Base-by-base conservation (phyloP, 371 early-diverging fungal species). In the Mucor sp. region DNA sequence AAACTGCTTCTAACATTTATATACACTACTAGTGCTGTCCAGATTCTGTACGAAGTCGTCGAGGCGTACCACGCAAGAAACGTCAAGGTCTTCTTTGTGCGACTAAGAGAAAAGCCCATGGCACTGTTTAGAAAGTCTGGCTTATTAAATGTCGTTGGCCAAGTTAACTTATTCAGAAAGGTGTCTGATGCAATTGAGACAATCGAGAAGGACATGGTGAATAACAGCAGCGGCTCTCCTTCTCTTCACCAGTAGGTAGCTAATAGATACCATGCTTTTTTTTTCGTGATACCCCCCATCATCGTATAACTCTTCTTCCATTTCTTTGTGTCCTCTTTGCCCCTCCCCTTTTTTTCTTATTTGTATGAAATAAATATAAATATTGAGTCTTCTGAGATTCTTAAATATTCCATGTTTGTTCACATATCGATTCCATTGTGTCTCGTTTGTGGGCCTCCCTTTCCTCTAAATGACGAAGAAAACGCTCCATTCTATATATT, bases 31-130 rank as follows among this genome's bases (percentile, higher is more conserved):
- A 93, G 93, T 66, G 96, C 97, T 6, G 90, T 93, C 5, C 91
- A 93, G 76, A 95, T 92, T 21, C 83, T 97, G 14, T 73, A 89
- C 14, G 94, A 94, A 69, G 94, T 96, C 60, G 93, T 96, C 9
- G 87, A 91, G 56, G 83, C 92, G 14, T 97, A 95, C 72, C 85
- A 86, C 56, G 75, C 82, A 3, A 90, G 95, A 25, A 71, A 84
- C n/a, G 91, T 96, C 25, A 76, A 77, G 23, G 94, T 95, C 19
- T 93, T 87, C 67, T 94, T 97, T 86, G 94, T 94, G 28, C 91
- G 92, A 65, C 81, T 96, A 60, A 84, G 91, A 21, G 89, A 89
- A 15, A 77, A 79, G 27, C 90, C 92, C 60, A 75, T 85, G 32
- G 81, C 74, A 9, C 67, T 87, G 62, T 95, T 97, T 71, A 74